These are phyloP conservation scores for Xylaria sp. DNA, from an alignment of 2,329 filamentous ascomycete genomes.

Conservation along the genomic window DNA sequence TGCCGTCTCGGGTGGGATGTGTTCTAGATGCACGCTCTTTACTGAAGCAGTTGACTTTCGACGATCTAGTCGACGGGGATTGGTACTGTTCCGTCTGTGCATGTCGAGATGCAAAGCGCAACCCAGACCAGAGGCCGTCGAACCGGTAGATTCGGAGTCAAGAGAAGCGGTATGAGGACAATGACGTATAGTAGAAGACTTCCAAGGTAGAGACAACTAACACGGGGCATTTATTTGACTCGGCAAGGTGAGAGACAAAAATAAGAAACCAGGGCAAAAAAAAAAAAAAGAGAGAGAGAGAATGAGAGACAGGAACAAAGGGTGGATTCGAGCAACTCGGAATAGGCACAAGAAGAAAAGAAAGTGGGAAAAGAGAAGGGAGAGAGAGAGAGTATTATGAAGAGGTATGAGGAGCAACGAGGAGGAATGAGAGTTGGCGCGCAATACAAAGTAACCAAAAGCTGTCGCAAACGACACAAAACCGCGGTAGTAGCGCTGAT, in stretches of 20 bases:
- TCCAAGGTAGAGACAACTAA: neutral
- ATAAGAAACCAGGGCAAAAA: neutral
- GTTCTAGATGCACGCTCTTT: conserved; percentile 59
- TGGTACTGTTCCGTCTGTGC: conserved; percentile 63
- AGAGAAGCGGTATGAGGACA: neutral
- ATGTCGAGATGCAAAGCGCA: conserved; percentile 50
- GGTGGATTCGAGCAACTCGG: no score
- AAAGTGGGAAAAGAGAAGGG: neutral
- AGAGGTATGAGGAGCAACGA: neutral
- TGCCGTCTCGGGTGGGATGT: conserved; percentile 61
- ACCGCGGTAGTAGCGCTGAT: conserved; percentile 44
- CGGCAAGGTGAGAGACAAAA: no score
- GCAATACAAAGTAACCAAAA: conserved; percentile 49
- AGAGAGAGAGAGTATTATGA: neutral
- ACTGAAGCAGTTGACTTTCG: conserved; percentile 66
- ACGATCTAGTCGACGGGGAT: conserved; percentile 58
- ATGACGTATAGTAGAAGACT: neutral
- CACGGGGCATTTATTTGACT: neutral
- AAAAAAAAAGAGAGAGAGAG: no score
- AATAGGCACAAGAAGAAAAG: neutral
- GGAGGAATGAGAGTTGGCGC: conserved; percentile 21
- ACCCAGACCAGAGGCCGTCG: neutral
- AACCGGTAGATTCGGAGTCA: neutral
- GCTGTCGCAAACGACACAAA: conserved; percentile 41
- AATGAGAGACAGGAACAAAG: no score